phyloP scores from a whole-genome alignment of 2,329 filamentous ascomycete species.

The Neurospora sp. region DNA sequence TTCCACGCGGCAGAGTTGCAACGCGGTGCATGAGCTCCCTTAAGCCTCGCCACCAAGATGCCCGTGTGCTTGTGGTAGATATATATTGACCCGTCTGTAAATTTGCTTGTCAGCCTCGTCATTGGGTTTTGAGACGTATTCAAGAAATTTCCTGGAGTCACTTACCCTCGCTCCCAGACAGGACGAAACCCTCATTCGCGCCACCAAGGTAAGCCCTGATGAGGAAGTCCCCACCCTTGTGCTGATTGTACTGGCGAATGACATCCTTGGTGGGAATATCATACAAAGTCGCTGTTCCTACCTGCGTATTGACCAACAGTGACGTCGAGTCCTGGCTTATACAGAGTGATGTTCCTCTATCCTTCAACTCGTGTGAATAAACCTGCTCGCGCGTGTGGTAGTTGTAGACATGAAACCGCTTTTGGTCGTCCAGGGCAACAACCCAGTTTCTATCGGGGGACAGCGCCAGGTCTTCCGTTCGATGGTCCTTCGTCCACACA shows the following conservation, averaged over 20 bases:
- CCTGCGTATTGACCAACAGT: slow-evolving; percentile 72
- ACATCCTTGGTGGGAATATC: slow-evolving; percentile 63
- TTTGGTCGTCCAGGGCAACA: slow-evolving; percentile 63
- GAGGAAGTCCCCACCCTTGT: slow-evolving; percentile 64
- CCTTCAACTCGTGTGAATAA: slow-evolving; percentile 60
- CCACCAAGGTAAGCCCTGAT: slow-evolving; percentile 82
- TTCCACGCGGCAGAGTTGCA: slow-evolving; percentile 91
- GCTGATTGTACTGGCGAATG: slow-evolving; percentile 66
- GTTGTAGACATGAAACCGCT: slow-evolving; percentile 73
- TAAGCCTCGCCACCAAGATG: slow-evolving; percentile 61
- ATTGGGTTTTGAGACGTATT: not conserved
- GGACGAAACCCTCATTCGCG: slow-evolving; percentile 81
- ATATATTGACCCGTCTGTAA: slow-evolving; percentile 55
- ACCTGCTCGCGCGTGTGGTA: slow-evolving; percentile 63
- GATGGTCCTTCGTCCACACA: slow-evolving; percentile 55
- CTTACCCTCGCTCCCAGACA: slow-evolving; percentile 83
- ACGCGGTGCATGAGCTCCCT: slow-evolving; percentile 57
- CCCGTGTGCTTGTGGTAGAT: slow-evolving; percentile 89
- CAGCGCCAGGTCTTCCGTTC: slow-evolving; percentile 77
- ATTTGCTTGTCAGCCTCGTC: slow-evolving; percentile 1
- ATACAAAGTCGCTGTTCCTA: slow-evolving; percentile 68
- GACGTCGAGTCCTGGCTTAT: slow-evolving; percentile 74
- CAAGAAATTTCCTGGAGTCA: not conserved
- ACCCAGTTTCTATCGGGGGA: slow-evolving; percentile 72
- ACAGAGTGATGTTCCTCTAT: slow-evolving; percentile 65